Evolutionary conservation across 2,329 filamentous ascomycete genomes (phyloP), one percentile per base, ranked within the genome.

Genomic region (Ambrosiella xylebori): DNA sequence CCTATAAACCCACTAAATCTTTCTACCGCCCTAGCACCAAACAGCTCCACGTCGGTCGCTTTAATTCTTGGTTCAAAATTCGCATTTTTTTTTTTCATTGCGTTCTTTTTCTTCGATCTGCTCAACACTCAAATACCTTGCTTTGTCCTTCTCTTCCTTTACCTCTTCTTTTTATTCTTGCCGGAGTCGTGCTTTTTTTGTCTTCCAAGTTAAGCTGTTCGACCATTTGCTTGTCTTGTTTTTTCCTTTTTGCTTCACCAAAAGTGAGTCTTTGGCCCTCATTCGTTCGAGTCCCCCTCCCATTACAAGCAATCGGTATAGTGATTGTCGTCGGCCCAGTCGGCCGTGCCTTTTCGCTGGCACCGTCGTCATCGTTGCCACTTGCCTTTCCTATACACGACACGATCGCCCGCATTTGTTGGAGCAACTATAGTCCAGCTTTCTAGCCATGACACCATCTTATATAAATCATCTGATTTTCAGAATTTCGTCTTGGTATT

Each of bases 211-310:
- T 19, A 73, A 70, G 74, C 74, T 73, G 69, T 72, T 71, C 67
- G 70, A 70, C 70, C 57, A 66, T 65, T 62, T 63, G 63, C 62
- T 39, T 55, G 45, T 61, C 19, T 51, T 51, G 39, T 61, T 61
- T 38, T 38, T 60, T 61, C 65, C 61, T 63, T 65, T 62, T 62
- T 65, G 63, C 15, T 61, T 59, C 73, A 73, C 68, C 69, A 76
- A 76, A 76, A 76, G 74, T 76, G 69, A 76, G 74, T 76, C 17
- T 19, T 51, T 51, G 27, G 11, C 47, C 17, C 4, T 51, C 27
- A 4, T n/a, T 19, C 12, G 17, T 27, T 7, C 47, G 12, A 9
- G 9, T 7, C 47, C 13, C 13, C 27, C 27, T 51, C 6, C 15
- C 47, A 12, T 15, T 60, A 15, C n/a, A 11, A 27, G 37, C 50